A percentile compares a stretch with the other conserved stretches of the same genome.
phyloP scores from a whole-genome alignment of 352 stramenopile genomes.

The Phytophthora ramorum region DNA sequence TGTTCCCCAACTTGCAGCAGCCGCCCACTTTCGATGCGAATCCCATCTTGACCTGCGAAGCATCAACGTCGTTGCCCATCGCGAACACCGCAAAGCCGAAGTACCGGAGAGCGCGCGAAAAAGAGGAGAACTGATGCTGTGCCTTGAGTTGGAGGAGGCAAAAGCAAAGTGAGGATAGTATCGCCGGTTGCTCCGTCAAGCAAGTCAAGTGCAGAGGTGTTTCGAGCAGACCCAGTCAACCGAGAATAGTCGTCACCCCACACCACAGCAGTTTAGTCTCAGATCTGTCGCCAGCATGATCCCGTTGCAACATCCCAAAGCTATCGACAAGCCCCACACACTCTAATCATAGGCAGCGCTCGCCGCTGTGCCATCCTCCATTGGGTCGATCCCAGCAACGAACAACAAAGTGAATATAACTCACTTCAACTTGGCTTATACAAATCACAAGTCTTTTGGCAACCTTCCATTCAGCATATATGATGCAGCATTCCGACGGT shows the following conservation, averaged over 20 bases:
- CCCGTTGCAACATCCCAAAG: neutral
- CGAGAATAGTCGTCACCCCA: constrained; percentile 11
- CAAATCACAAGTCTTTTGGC: constrained; percentile 5
- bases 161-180: constrained; percentile 32
- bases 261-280: constrained; percentile 3
- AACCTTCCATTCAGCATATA: neutral
- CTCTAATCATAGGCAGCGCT: constrained; percentile 1
- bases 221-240: neutral
- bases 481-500: constrained; percentile 14
- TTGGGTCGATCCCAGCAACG: constrained; percentile 13
- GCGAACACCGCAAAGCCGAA: constrained; percentile 8
- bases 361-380: constrained; percentile 1
- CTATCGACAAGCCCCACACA: neutral
- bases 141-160: constrained; percentile 26
- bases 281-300: constrained; percentile 1
- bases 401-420: neutral
- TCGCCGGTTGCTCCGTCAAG: neutral
- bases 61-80: constrained; percentile 51
- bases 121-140: constrained; percentile 7
- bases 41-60: constrained; percentile 53
- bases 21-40: neutral
- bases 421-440: constrained; percentile 28
- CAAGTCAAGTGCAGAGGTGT: neutral
- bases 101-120: neutral
- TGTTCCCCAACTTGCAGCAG: constrained; percentile 14